Evolutionary conservation across 768 basidiomycete genomes (phyloP), one percentile per base, ranked within the genome.

Genomic region (Saitozyma podzolica): DNA sequence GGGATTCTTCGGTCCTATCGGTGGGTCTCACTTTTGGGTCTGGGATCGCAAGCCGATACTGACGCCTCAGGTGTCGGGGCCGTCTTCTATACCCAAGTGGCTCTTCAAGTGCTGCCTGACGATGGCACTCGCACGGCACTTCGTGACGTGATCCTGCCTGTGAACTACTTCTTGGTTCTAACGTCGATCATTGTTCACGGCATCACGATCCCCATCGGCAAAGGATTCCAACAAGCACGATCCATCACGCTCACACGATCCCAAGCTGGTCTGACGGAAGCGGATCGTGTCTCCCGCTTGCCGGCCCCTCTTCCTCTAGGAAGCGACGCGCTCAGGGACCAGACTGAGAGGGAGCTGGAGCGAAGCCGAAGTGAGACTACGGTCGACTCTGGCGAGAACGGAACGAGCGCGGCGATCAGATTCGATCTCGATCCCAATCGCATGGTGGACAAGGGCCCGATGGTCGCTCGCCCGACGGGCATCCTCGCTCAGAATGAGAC

Each of bases 121-220:
- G 74, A 80, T 8, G 62, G 60, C 9, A 63, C 64, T 14, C 66
- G 77, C 7, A 62, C 58, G 8, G 68, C 68, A 9, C 65, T 80
- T 0, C 69, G 78, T 19, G 47, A 68, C 53, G 61, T 57, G 13
- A 53, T 75, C 50, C 71, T 80, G 62, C 81, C 81, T 10, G 72
- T 82, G 20, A 79, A 80, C 9, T 77, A 79, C 54, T 80, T 81
- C 64, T 61, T 80, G 16, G 77, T 81, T n/a, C 64, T 80, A 50
- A 76, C 75, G 0, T 80, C 78, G 13, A 74, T 80, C 3, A 62
- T 80, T 54, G 72, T 79, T 0, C 80, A 81, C 54, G 79, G 80
- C 68, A 67, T 80, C 47, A 80, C 80, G 2, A 80, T 82, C 50
- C 81, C 80, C 1, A 37, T 80, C 47, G 75, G 74, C 19, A 78